Evolutionary conservation across 2,329 filamentous ascomycete genomes (phyloP), one percentile per base, ranked within the genome.

Genomic region (Bipolaris cookei): DNA sequence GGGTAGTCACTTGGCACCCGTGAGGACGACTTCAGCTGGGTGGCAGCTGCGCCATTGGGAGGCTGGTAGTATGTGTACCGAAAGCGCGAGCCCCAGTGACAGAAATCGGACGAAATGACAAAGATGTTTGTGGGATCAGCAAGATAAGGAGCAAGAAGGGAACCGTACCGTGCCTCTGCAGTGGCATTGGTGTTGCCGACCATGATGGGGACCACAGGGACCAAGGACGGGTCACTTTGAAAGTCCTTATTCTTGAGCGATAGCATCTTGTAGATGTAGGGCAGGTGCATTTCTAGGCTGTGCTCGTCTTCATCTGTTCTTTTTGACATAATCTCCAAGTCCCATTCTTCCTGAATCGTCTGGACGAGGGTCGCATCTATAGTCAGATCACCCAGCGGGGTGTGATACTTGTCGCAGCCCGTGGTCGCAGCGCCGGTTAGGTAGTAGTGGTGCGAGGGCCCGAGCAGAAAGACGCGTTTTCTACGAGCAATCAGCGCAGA

Each of bases 201-300:
- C 67, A 99, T 85, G 51, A 99, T 89, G 0, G 95, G 95, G 0
- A 97, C 84, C 3, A 99, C 83, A 6, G 83, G 84, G 0, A 94
- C 92, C 66, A 90, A 91, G 3, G 83, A 71, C 1, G 83, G 78
- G 82, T 69, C 47, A 16, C 58, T 49, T 41, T 72, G 66, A 53
- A 73, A 73, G 38, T 37, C 48, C 4, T 53, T 16, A 51, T 71
- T 73, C 28, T 67, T 62, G 73, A 80, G 78, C 56, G 83, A 83
- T 6, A 88, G 82, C 51, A 90, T 86, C 72, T 93, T 92, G 81
- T 92, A 93, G 62, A 98, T 89, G 71, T 96, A 97, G 0, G 95
- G 94, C 7, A 98, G 83, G 67, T 99, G 95, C 90, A 99, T 96
- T 80, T 99, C 95, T 1, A 98, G 84, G 49, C 91, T 97, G 77